A percentile compares a stretch with the other conserved stretches of the same genome.
Evolutionary conservation across 306 rosid species (phyloP).

Genomic region (Mucuna pruriens): DNA sequence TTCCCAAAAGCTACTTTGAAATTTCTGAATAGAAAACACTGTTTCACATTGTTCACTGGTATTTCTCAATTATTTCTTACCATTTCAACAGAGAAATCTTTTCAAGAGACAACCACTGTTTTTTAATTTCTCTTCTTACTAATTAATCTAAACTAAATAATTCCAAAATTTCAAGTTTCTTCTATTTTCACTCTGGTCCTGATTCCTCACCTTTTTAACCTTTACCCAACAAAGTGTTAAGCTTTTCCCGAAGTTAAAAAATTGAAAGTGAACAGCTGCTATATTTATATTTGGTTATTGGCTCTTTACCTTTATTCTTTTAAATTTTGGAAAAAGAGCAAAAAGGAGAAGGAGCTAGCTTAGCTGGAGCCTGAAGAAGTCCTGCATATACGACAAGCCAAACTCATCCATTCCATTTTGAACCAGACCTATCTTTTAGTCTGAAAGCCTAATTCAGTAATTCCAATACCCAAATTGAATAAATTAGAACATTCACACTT

Average conservation of each 20-base stretch:
- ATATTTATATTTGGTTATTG: not conserved
- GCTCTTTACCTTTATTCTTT: not conserved
- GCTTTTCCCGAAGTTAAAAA: not conserved
- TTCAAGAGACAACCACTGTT: too few species aligned
- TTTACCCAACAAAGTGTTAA: not conserved
- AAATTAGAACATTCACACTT: not conserved
- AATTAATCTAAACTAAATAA: too few species aligned
- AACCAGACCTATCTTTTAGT: not conserved
- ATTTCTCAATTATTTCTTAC: too few species aligned
- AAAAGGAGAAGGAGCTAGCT: not conserved
- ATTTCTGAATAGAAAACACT: too few species aligned
- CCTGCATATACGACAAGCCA: not conserved
- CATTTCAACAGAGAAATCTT: too few species aligned
- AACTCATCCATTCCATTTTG: not conserved
- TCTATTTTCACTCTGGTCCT: too few species aligned
- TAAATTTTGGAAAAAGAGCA: not conserved
- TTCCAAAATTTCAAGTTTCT: too few species aligned
- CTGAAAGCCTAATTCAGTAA: slow-evolving; percentile 26
- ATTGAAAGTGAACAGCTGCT: not conserved
- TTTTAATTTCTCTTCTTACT: too few species aligned
- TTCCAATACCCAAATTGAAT: not conserved
- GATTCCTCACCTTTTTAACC: too few species aligned
- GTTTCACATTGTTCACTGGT: too few species aligned
- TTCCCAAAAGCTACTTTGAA: too few species aligned
- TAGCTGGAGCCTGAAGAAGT: not conserved